These are phyloP conservation scores for Didymella segeticola DNA, from an alignment of 2,329 filamentous ascomycete species.

Conservation along the genomic window DNA sequence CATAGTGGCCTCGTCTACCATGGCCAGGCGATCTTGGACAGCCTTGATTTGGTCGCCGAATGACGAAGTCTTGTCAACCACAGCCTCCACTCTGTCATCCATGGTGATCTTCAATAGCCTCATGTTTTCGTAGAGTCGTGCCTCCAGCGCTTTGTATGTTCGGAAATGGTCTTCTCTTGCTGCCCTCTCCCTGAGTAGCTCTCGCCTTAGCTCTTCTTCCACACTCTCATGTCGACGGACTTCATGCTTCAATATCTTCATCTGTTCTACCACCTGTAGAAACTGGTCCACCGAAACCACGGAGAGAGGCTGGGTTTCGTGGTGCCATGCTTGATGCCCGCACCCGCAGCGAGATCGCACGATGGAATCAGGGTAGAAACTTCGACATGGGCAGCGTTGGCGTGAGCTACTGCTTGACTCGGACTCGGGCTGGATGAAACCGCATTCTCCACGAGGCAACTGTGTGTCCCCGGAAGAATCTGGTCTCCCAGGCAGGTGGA, in stretches of 20 bases:
- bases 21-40: slow-evolving; percentile 44
- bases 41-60: slow-evolving; percentile 47
- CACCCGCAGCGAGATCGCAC: slow-evolving; percentile 54
- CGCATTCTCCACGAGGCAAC: slow-evolving; percentile 50
- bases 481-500: slow-evolving; percentile 40
- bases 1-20: slow-evolving; percentile 51
- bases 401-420: slow-evolving; percentile 31
- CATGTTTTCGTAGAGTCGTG: slow-evolving; percentile 49
- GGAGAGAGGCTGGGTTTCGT: slow-evolving; percentile 46
- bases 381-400: slow-evolving; percentile 54
- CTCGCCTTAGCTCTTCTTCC: slow-evolving; percentile 47
- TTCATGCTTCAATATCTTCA: slow-evolving; percentile 45
- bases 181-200: slow-evolving; percentile 45
- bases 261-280: slow-evolving; percentile 43
- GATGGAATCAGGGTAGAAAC: slow-evolving; percentile 50
- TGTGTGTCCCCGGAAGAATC: slow-evolving; percentile 36
- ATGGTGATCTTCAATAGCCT: slow-evolving; percentile 46
- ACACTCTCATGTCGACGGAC: slow-evolving; percentile 42
- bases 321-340: slow-evolving; percentile 57
- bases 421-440: slow-evolving; percentile 41
- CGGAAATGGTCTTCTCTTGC: slow-evolving; percentile 44
- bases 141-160: slow-evolving; percentile 43
- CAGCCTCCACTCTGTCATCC: slow-evolving; percentile 50
- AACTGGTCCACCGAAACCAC: slow-evolving; percentile 48
- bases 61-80: slow-evolving; percentile 50